Conservation (phyloP, 352 stramenopile species). For the Pythium aphanidermatum region DNA sequence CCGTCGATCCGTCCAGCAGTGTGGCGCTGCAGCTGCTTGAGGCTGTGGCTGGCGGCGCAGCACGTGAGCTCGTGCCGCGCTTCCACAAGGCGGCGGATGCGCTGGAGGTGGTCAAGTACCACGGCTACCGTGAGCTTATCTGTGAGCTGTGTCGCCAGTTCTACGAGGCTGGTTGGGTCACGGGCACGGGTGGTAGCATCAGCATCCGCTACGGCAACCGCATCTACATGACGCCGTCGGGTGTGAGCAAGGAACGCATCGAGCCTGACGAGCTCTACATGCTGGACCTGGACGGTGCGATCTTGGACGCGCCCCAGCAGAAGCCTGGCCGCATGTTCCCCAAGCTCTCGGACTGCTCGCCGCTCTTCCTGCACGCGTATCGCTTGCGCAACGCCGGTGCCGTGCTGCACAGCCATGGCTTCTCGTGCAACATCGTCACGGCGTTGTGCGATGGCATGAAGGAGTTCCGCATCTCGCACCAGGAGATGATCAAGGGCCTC, state of each 20-base stretch:
- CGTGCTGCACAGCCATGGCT: constrained; percentile 74
- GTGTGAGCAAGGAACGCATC: constrained; percentile 96
- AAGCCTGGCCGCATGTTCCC: constrained; percentile 30
- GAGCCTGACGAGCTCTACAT: constrained; percentile 93
- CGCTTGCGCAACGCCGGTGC: constrained; percentile 68
- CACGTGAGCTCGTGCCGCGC: constrained; percentile 20
- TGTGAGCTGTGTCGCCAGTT: constrained; percentile 73
- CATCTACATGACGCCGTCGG: constrained; percentile 94
- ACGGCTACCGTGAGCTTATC: constrained; percentile 52
- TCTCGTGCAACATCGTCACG: constrained; percentile 86
- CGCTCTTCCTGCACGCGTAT: constrained; percentile 93
- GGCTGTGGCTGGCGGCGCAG: background rate
- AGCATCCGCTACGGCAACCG: constrained; percentile 89
- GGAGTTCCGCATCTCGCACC: constrained; percentile 90
- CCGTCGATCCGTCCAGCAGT: constrained; percentile 19
- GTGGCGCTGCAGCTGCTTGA: constrained; percentile 16
- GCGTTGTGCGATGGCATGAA: constrained; percentile 78
- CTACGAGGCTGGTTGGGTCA: constrained; percentile 89
- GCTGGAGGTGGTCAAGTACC: constrained; percentile 31
- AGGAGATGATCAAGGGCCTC: constrained; percentile 98
- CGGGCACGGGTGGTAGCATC: constrained; percentile 92
- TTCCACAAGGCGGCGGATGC: constrained; percentile 41
- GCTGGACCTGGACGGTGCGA: constrained; percentile 78
- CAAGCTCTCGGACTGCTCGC: constrained; percentile 92
- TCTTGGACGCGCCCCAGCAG: constrained; percentile 57